Conservation (phyloP, 106 monocot species). For the Vanilla planifolia region DNA sequence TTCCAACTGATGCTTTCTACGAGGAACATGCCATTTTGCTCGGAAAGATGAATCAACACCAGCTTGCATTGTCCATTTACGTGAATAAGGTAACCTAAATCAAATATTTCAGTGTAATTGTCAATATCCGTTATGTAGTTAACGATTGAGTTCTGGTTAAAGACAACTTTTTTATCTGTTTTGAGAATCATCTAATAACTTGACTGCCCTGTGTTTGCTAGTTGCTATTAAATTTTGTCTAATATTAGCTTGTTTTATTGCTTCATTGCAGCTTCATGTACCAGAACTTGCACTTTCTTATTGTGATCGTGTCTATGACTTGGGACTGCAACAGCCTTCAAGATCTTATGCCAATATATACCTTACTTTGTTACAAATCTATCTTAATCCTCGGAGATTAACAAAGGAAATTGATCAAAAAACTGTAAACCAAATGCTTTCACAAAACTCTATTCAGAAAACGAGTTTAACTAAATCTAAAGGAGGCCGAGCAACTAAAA, state of each 20-base stretch:
- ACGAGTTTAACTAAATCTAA: constrained; percentile 29
- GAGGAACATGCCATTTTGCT: constrained; percentile 89
- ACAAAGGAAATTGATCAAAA: constrained; percentile 53
- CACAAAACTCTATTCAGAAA: constrained; percentile 38
- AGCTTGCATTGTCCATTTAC: constrained; percentile 85
- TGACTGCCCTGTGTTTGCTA: no score
- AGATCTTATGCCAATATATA: constrained; percentile 65
- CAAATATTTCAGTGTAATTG: background rate
- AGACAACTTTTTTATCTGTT: background rate
- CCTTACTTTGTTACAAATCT: constrained; percentile 89
- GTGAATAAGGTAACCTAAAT: constrained; percentile 69
- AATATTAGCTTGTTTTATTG: background rate
- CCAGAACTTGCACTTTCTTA: constrained; percentile 78
- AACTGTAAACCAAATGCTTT: constrained; percentile 22
- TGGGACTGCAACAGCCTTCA: constrained; percentile 49
- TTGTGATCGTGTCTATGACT: constrained; percentile 83
- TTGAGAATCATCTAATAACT: no score
- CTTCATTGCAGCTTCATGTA: constrained; percentile 57
- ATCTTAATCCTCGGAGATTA: constrained; percentile 67
- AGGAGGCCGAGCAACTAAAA: constrained; percentile 44
- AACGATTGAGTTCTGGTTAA: background rate
- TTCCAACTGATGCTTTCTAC: constrained; percentile 79
- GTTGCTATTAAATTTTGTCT: background rate
- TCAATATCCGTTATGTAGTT: background rate
- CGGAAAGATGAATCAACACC: constrained; percentile 88